Base-by-base conservation (phyloP, 768 basidiomycete species). In the Russula griseocarnosa region DNA sequence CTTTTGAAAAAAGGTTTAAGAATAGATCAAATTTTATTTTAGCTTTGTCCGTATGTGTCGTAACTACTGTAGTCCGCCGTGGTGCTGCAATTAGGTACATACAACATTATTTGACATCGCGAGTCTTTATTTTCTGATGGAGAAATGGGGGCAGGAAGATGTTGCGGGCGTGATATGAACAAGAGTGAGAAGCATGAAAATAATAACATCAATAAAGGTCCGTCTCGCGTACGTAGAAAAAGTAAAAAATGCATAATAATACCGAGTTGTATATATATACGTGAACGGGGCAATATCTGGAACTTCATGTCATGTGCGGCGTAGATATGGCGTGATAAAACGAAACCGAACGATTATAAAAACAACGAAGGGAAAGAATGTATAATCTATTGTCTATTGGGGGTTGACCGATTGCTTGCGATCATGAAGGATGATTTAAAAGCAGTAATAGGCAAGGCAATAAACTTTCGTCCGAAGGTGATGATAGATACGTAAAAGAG, bases 1-100 rank as follows among this genome's bases (percentile, higher is more conserved):
- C 76, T 86, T 86, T 73, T 73, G 28, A 44, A 53, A 52, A 38
- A 40, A 9, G 10, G 36, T 36, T 46, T 3, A 46, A 46, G 10
- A n/a, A 22, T 46, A 10, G 18, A 46, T 46, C n/a, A n/a, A 18
- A 46, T 22, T 46, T 46, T 40, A 40, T 40, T 44, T 18, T 44
- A 20, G 36, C 9, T 22, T 47, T 46, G 20, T 10, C 3, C 9
- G 44, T 44, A n/a, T 9, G 44, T 22, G 46, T 47, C 22, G 22
- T 47, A 22, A n/a, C 46, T 47, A 47, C 24, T 18, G 26, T 51
- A 30, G 50, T 51, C 50, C 50, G 18, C 50, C 50, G 18, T 51
- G 28, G 28, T 51, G 18, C 28, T 32, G 51, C 51, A 32, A 51
- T 32, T 52, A 52, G 13, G 32, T 52, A 28, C 55, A 44, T 57